Conservation (phyloP, 768 basidiomycete species). For the Mycena sanguinolenta region DNA sequence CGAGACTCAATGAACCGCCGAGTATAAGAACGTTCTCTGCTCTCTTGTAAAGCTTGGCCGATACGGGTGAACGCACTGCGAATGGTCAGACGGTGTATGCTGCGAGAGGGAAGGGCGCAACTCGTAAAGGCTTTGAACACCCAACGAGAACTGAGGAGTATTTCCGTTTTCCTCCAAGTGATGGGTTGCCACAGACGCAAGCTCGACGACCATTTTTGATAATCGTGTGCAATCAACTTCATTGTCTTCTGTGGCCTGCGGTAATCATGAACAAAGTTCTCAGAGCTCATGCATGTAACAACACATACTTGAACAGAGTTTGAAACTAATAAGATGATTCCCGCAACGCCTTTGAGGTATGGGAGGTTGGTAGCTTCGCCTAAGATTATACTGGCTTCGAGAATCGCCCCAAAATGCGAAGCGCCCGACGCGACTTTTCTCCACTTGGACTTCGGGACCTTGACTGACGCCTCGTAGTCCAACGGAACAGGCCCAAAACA, state of each 20-base stretch:
- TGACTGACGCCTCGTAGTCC: conserved; percentile 24
- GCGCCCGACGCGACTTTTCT: conserved; percentile 32
- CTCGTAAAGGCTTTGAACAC: conserved; percentile 19
- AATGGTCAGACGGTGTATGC: conserved; percentile 1
- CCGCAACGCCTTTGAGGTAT: conserved; percentile 38
- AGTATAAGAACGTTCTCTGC: conserved; percentile 23
- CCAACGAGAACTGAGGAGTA: conserved; percentile 15
- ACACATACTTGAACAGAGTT: conserved; percentile 35
- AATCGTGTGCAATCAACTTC: conserved; percentile 30
- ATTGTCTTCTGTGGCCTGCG: conserved; percentile 36
- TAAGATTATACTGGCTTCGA: conserved; percentile 24
- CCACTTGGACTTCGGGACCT: conserved; percentile 26
- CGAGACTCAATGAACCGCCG: conserved; percentile 25
- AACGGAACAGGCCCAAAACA: conserved; percentile 34
- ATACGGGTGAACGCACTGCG: conserved; percentile 28
- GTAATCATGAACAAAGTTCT: neutral
- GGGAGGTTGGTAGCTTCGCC: conserved; percentile 37
- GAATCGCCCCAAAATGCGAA: conserved; percentile 25
- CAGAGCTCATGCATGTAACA: neutral
- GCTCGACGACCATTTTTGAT: conserved; percentile 30
- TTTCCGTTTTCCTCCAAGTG: conserved; percentile 12
- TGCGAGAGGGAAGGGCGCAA: conserved; percentile 6
- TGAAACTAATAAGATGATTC: conserved; percentile 33
- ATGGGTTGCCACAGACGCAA: conserved; percentile 21
- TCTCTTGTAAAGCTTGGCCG: conserved; percentile 25